Evolutionary conservation across 768 basidiomycete genomes (phyloP).

Genomic region (Podaxis sp.): DNA sequence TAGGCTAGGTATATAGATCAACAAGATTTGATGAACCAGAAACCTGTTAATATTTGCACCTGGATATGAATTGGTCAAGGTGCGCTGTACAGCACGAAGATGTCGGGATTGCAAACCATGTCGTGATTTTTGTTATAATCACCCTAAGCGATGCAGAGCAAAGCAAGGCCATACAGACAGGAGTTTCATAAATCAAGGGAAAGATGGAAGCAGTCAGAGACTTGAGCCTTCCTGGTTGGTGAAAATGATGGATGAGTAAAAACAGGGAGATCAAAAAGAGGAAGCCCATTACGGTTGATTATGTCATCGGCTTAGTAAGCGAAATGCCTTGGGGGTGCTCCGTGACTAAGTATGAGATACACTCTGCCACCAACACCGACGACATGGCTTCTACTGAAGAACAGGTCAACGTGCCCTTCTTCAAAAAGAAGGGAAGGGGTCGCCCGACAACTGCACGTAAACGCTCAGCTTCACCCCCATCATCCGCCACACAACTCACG

Average conservation of each 20-base stretch:
- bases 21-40: neutral
- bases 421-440: slow-evolving; percentile 75
- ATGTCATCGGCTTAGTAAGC: neutral
- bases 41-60: too few species aligned
- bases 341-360: neutral
- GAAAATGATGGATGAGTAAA: neutral
- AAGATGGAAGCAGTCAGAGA: neutral
- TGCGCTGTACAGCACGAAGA: too few species aligned
- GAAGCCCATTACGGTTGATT: neutral
- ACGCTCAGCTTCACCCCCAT: slow-evolving; percentile 67
- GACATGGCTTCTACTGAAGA: slow-evolving; percentile 39
- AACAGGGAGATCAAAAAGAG: neutral
- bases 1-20: neutral
- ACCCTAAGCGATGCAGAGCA: neutral
- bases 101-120: neutral
- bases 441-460: slow-evolving; percentile 77
- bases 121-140: neutral
- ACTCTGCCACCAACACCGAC: slow-evolving; percentile 17
- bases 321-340: neutral
- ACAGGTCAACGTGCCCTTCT: slow-evolving; percentile 71
- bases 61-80: too few species aligned
- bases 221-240: neutral
- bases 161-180: neutral
- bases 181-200: neutral
- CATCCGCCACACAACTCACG: slow-evolving; percentile 24